Base-by-base conservation (phyloP, 768 basidiomycete species). In the Exidia glandulosa region DNA sequence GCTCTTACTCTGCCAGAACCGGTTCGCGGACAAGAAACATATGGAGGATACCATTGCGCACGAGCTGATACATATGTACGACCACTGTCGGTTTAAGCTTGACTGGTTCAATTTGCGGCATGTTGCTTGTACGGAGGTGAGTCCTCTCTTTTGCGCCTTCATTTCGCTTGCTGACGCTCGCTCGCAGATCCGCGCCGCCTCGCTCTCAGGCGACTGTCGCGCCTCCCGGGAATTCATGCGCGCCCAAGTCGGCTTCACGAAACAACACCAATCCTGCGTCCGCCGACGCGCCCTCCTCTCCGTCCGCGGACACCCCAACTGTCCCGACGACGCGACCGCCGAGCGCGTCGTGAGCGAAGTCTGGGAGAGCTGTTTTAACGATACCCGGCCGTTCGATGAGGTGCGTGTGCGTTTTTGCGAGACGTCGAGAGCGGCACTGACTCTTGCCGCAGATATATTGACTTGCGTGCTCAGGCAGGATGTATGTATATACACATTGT, bases 321-420 rank as follows among this genome's bases (percentile, higher is more conserved):
- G 94, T 68, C 85, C 85, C 1, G 82, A 87, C 66, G 72, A 77
- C 37, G 88, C 79, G 4, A 76, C 87, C 29, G 95, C 94, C 13
- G 92, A 94, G 70, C 80, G 81, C 60, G 93, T 85, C 1, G 94
- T 98, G 52, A 96, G 97, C 64, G 90, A 96, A 70, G 95, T 95
- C 33, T 99, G 90, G 88, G 93, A 93, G 67, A 93, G 90, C 65
- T 99, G 95, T 71, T 94, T 90, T 73, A 86, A 81, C 36, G 96
- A 98, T 70, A 97, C 94, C 5, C 75, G 95, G 63, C 95, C 96
- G 9, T 99, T 97, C 70, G 96, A 99, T 71, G 94, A 98, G 86
- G 92, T 91, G 31, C 37, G n/a, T 57, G n/a, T n/a, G n/a, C n/a
- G n/a, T n/a, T n/a, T n/a, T n/a, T n/a, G n/a, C n/a, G n/a, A n/a